Percentiles rank a stretch among this genome's conserved stretches.
Evolutionary conservation across 768 basidiomycete genomes (phyloP).

Genomic region (Suillus tomentosus): DNA sequence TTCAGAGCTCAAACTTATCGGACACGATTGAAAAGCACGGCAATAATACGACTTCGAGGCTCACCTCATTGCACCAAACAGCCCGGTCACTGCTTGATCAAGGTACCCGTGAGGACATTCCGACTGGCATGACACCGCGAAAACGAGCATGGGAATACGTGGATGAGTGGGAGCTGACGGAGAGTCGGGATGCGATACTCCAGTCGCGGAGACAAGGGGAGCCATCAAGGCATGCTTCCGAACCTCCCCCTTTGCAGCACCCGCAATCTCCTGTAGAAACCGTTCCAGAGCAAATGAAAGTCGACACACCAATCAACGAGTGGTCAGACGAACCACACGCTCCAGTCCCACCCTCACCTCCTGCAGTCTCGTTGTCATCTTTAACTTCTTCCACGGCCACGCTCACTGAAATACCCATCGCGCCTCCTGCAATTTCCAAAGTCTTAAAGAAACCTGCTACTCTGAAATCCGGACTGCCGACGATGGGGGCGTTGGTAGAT

Average conservation of each 20-base stretch:
- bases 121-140: slow-evolving; percentile 76
- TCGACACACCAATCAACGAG: slow-evolving; percentile 17
- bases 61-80: slow-evolving; percentile 52
- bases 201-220: slow-evolving; percentile 47
- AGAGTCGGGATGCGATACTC: slow-evolving; percentile 61
- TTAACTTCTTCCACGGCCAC: slow-evolving; percentile 42
- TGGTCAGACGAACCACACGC: slow-evolving; percentile 13
- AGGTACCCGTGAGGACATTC: slow-evolving; percentile 60
- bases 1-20: slow-evolving; percentile 45
- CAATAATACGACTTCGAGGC: slow-evolving; percentile 40
- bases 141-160: slow-evolving; percentile 73
- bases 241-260: slow-evolving; percentile 42
- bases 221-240: slow-evolving; percentile 29
- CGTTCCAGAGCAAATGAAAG: slow-evolving; percentile 33
- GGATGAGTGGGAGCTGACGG: slow-evolving; percentile 73
- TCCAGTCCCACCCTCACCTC: slow-evolving; percentile 24
- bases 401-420: slow-evolving; percentile 19
- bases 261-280: slow-evolving; percentile 19
- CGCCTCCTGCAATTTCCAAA: slow-evolving; percentile 12
- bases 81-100: slow-evolving; percentile 54
- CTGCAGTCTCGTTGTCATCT: slow-evolving; percentile 36
- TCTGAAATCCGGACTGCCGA: slow-evolving; percentile 26
- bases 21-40: slow-evolving; percentile 47
- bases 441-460: slow-evolving; percentile 25
- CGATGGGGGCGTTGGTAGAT: slow-evolving; percentile 31